phyloP scores from a whole-genome alignment of 1,284 basidiomycete species.

The Polyporus tsugae region DNA sequence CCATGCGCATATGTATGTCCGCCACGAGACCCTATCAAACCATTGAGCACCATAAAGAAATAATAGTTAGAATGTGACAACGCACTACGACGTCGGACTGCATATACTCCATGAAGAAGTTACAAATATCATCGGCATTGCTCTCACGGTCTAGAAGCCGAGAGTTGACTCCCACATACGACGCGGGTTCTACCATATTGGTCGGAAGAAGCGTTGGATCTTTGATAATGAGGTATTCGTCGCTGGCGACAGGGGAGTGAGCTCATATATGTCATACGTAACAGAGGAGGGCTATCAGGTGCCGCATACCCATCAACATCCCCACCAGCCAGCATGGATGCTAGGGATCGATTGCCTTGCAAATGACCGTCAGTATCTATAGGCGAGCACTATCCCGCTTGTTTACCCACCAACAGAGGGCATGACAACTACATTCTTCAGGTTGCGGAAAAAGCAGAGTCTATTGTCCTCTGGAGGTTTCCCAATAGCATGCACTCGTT shows the following conservation, averaged over 20 bases:
- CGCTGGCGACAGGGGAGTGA: constrained; percentile 32
- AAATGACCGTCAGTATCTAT: not conserved
- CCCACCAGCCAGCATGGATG: constrained; percentile 75
- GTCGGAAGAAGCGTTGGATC: constrained; percentile 59
- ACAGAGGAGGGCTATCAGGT: not conserved
- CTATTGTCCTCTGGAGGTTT: constrained; percentile 62
- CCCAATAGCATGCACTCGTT: constrained; percentile 76
- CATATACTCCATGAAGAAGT: constrained; percentile 87
- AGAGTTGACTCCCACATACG: constrained; percentile 49
- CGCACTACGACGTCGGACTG: constrained; percentile 77
- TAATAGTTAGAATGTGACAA: not conserved
- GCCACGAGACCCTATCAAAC: constrained; percentile 65
- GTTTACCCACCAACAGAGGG: constrained; percentile 61
- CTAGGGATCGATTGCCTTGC: constrained; percentile 66
- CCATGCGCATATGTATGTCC: constrained; percentile 74
- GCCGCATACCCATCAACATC: constrained; percentile 73
- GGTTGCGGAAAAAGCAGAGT: constrained; percentile 64
- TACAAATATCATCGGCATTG: constrained; percentile 77
- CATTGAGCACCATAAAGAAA: not conserved
- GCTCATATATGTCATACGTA: not conserved
- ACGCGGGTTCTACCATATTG: constrained; percentile 56
- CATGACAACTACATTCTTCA: constrained; percentile 80
- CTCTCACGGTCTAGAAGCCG: constrained; percentile 52
- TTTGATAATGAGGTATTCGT: constrained; percentile 45
- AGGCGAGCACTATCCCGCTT: not conserved